These are phyloP conservation scores for Solanum hybrid DNA, from an alignment of 305 asterid species.

Conservation along the genomic window DNA sequence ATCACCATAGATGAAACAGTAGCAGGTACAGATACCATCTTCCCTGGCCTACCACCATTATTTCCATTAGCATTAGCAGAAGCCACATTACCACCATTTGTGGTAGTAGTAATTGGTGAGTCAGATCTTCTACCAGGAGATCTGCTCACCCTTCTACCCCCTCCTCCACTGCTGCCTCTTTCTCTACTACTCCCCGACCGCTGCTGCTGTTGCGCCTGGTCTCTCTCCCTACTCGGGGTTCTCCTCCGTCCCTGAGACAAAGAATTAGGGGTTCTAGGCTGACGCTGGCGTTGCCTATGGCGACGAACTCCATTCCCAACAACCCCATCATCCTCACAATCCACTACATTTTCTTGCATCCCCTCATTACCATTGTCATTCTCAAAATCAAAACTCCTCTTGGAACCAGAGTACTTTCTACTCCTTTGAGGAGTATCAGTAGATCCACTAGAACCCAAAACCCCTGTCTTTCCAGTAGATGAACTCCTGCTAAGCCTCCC, in stretches of 20 bases:
- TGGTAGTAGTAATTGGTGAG: conserved; percentile 44
- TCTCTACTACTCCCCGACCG: conserved; percentile 75
- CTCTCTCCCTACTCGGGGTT: conserved; percentile 81
- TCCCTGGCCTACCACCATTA: conserved; percentile 46
- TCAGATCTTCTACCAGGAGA: conserved; percentile 92
- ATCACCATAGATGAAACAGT: conserved; percentile 44
- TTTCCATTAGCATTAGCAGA: conserved; percentile 21
- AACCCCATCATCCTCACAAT: conserved; percentile 23
- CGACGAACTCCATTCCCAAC: conserved; percentile 40
- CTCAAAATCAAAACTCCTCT: conserved; percentile 86
- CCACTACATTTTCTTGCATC: conserved; percentile 14
- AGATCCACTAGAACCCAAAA: conserved; percentile 20
- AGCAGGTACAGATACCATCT: conserved; percentile 91
- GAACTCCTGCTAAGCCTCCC: conserved; percentile 93
- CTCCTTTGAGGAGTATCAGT: conserved; percentile 17
- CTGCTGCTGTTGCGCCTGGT: conserved; percentile 43
- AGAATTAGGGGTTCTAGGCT: conserved; percentile 22
- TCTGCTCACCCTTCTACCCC: conserved; percentile 83
- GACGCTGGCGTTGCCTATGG: conserved; percentile 46
- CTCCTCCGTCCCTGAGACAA: conserved; percentile 45
- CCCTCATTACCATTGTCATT: conserved; percentile 30
- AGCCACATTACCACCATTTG: conserved; percentile 11
- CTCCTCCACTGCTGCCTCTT: conserved; percentile 37
- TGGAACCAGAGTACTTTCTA: conserved; percentile 78
- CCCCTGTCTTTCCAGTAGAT: conserved; percentile 49